Percentiles rank a stretch among this genome's conserved stretches.
Evolutionary conservation across 768 basidiomycete species (phyloP).

Genomic region (Termitomyces sp.): DNA sequence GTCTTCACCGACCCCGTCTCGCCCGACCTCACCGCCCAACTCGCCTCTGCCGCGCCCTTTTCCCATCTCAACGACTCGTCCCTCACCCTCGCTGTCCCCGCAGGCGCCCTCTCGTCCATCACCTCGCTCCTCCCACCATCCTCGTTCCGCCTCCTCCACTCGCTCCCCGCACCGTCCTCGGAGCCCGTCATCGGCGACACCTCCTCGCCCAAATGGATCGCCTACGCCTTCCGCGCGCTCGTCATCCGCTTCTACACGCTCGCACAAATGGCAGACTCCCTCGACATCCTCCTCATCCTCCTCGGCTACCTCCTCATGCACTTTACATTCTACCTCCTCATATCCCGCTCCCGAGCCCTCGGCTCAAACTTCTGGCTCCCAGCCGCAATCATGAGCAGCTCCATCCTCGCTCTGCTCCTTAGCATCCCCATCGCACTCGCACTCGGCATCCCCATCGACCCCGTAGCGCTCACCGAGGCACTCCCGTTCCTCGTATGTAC

Average conservation of each 20-base stretch:
- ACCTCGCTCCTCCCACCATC: constrained; percentile 25
- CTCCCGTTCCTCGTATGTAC: constrained; percentile 98
- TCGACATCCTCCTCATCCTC: constrained; percentile 93
- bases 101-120: not conserved
- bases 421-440: constrained; percentile 73
- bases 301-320: constrained; percentile 96
- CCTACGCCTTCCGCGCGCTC: constrained; percentile 65
- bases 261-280: constrained; percentile 83
- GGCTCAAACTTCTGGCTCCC: constrained; percentile 64
- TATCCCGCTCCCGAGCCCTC: constrained; percentile 83
- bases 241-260: constrained; percentile 19
- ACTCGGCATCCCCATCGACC: constrained; percentile 86
- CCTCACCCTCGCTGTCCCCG: constrained; percentile 45
- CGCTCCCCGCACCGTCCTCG: constrained; percentile 24
- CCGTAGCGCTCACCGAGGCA: constrained; percentile 90
- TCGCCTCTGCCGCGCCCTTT: constrained; percentile 17
- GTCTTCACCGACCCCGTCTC: constrained; percentile 48
- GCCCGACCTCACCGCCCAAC: constrained; percentile 31
- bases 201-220: constrained; percentile 84
- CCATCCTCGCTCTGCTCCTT: constrained; percentile 80
- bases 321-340: constrained; percentile 87
- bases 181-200: constrained; percentile 56
- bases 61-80: constrained; percentile 29
- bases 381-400: constrained; percentile 74
- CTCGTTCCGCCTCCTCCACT: constrained; percentile 33